These are phyloP conservation scores for Torulaspora delbrueckii DNA, from an alignment of 805 yeast species.

Conservation along the genomic window DNA sequence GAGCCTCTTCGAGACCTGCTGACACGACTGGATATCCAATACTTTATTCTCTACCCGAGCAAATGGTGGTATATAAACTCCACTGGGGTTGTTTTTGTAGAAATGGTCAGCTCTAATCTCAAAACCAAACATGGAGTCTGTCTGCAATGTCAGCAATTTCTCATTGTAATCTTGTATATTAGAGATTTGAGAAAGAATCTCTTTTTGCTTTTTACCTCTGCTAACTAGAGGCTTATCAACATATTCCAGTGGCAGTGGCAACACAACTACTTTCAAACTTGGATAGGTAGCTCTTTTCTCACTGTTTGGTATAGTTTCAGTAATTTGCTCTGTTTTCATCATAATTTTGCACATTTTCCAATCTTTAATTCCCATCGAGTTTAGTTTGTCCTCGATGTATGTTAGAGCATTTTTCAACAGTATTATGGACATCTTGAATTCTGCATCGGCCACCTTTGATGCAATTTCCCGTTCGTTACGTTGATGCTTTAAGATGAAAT, in stretches of 20 bases:
- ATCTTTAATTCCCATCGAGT: conserved; percentile 4
- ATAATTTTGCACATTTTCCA: conserved; percentile 26
- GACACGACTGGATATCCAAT: conserved; percentile 41
- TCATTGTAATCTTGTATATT: conserved; percentile 16
- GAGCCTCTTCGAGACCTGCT: conserved; percentile 41
- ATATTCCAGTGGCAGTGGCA: conserved; percentile 32
- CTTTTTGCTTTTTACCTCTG: conserved; percentile 9
- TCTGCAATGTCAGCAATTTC: conserved; percentile 17
- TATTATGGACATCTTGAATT: conserved; percentile 56
- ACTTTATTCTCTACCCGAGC: conserved; percentile 15
- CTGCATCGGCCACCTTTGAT: conserved; percentile 53
- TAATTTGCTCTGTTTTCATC: conserved; percentile 18
- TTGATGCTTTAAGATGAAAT: conserved; percentile 20
- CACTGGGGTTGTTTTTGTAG: conserved; percentile 33
- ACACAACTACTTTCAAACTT: conserved; percentile 32
- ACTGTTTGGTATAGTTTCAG: conserved; percentile 6
- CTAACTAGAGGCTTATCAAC: conserved; percentile 19
- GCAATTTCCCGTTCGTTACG: conserved; percentile 26
- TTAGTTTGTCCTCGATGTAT: conserved; percentile 33
- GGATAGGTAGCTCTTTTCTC: conserved; percentile 20
- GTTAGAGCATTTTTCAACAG: conserved; percentile 46
- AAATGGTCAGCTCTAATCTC: conserved; percentile 36
- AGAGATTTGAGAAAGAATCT: conserved; percentile 15
- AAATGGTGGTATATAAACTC: conserved; percentile 22
- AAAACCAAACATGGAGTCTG: conserved; percentile 35